Base-by-base conservation (phyloP, 441 rosid species). In the Breynia disticha region DNA sequence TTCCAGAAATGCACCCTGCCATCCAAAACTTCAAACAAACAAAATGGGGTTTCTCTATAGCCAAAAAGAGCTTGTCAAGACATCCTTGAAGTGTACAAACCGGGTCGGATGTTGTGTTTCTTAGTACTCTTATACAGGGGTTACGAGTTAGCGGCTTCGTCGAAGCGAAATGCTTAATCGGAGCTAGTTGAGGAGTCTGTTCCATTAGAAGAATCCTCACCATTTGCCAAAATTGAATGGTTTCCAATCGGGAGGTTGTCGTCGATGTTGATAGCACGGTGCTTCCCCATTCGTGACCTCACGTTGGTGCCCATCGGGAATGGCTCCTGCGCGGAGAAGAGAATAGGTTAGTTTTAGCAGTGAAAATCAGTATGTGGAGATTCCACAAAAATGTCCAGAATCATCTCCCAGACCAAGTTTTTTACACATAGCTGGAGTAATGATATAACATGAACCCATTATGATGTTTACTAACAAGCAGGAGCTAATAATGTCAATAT, bases 291-390 rank as follows among this genome's bases (percentile, higher is more conserved):
- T 61, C 87, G 72, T 10, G 81, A 72, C 57, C 87, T 71, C 60
- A 80, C 59, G 42, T 78, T 79, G 13, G 74, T 70, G 35, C 85
- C 87, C 76, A 75, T 77, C 0, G 89, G 85, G 59, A 80, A 85
- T 14, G 94, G 89, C 46, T 81, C 82, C 94, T 82, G 60, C 52
- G 61, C 18, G 4, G 21, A 16, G 2, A 19, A 44, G 11, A 32
- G 37, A 50, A 12, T 1, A 3, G 10, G 16, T 50, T 54, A 50
- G 15, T 15, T 21, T 15, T 16, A 47, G 18, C 50, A n/a, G 9
- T 48, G 35, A 0, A 28, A 4, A 1, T 28, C 8, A 28, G 35
- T 28, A 28, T 28, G 7, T 3, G 35, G 35, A 1, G 35, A 4
- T 41, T 41, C 44, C 44, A 41, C 13, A 9, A 15, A 15, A 41